Conservation (phyloP, 192 early-diverging fungal species). For the Backusella macrospora region DNA sequence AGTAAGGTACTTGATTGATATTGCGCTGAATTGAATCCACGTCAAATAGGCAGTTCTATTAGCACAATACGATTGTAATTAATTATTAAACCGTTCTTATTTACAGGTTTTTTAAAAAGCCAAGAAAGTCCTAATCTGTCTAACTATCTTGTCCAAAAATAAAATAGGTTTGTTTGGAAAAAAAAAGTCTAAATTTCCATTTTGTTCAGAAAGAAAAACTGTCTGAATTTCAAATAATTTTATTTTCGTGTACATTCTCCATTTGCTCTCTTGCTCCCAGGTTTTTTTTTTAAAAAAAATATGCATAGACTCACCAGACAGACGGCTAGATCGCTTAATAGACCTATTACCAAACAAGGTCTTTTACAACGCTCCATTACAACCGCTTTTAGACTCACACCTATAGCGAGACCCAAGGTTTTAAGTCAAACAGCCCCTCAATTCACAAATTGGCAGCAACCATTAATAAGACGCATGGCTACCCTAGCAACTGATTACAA, state of each 20-base stretch:
- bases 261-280: background rate
- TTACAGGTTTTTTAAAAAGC: too few relatives aligned
- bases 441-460: background rate
- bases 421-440: background rate
- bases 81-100: too few relatives aligned
- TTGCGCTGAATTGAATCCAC: too few relatives aligned
- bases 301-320: constrained; percentile 17
- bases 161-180: too few relatives aligned
- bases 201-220: too few relatives aligned
- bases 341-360: background rate
- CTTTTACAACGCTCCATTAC: constrained; percentile 14
- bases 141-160: too few relatives aligned
- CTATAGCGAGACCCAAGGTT: background rate
- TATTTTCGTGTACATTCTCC: background rate
- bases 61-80: too few relatives aligned
- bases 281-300: background rate
- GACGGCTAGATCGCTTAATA: background rate
- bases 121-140: too few relatives aligned
- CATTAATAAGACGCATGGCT: background rate
- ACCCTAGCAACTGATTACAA: background rate
- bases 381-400: background rate
- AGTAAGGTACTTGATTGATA: too few relatives aligned
- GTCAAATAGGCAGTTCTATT: too few relatives aligned
- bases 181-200: too few relatives aligned
- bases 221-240: background rate